Conservation (phyloP, 306 rosid genomes). For the Hippophae tibetana region DNA sequence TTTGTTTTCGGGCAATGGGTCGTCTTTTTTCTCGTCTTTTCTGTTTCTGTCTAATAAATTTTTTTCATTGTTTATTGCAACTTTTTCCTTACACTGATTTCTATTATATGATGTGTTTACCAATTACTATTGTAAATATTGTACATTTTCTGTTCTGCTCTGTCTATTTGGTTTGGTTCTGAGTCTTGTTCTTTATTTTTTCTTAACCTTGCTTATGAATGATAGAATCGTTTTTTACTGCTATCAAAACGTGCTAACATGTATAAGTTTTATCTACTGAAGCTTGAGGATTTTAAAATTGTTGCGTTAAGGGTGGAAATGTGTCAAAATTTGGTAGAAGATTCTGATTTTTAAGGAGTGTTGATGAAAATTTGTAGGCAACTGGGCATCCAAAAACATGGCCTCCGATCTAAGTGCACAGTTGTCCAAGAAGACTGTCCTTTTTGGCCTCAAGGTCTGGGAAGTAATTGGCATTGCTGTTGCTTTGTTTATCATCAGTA, state of each 20-base stretch:
- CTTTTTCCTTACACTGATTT: conserved; percentile 15
- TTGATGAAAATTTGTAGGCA: conserved; percentile 35
- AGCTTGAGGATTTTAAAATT: conserved; percentile 6
- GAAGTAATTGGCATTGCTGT: conserved; percentile 74
- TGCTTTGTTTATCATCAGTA: conserved; percentile 54
- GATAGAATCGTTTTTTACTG: too few relatives aligned
- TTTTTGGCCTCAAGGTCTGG: conserved; percentile 75
- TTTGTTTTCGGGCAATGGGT: neutral
- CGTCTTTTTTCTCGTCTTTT: neutral
- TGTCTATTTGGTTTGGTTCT: conserved; percentile 2
- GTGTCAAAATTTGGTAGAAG: conserved; percentile 11
- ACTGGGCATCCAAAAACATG: conserved; percentile 32
- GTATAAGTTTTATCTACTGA: conserved; percentile 3
- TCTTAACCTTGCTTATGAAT: too few relatives aligned
- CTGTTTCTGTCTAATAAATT: neutral
- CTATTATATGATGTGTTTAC: conserved; percentile 7
- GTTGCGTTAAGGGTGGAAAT: conserved; percentile 9
- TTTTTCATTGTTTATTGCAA: conserved; percentile 12
- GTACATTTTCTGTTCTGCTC: conserved; percentile 9
- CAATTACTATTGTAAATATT: conserved; percentile 9
- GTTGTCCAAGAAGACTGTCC: conserved; percentile 53
- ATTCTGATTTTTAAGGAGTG: conserved; percentile 3
- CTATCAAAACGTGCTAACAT: neutral
- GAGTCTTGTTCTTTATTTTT: neutral
- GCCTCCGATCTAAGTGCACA: conserved; percentile 50